Evolutionary conservation across 1,284 basidiomycete genomes (phyloP).

Genomic region (Veloporphyrellus conicus): DNA sequence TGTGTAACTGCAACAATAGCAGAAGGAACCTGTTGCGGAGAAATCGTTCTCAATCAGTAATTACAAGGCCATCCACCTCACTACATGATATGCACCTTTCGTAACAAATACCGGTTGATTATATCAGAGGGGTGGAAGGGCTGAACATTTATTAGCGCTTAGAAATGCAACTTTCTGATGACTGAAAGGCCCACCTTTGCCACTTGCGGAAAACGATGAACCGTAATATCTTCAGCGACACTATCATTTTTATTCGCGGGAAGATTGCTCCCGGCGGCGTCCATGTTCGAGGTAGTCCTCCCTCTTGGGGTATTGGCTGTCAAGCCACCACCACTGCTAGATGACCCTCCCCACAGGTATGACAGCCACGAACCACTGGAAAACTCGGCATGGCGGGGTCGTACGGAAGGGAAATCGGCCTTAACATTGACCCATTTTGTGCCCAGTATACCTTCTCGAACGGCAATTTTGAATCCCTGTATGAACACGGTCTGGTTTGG

Average conservation of each 20-base stretch:
- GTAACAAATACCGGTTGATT: neutral
- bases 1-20: constrained; percentile 2
- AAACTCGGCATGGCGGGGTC: neutral
- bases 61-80: neutral
- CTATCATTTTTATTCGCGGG: neutral
- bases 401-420: constrained; percentile 3
- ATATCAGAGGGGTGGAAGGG: neutral
- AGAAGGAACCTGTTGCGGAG: neutral
- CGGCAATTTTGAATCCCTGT: constrained; percentile 18
- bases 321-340: neutral
- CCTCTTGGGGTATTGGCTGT: neutral
- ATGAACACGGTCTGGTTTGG: constrained; percentile 23
- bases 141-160: neutral
- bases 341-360: neutral
- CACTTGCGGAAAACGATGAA: constrained; percentile 11
- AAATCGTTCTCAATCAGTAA: neutral
- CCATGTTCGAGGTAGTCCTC: neutral
- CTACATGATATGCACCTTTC: neutral
- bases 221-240: neutral
- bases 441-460: constrained; percentile 7
- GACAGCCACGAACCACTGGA: constrained; percentile 1
- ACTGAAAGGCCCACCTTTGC: constrained; percentile 1
- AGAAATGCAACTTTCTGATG: neutral
- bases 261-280: neutral
- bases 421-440: constrained; percentile 7